phyloP scores from a whole-genome alignment of 768 basidiomycete genomes.

The Suillus cothurnatus region DNA sequence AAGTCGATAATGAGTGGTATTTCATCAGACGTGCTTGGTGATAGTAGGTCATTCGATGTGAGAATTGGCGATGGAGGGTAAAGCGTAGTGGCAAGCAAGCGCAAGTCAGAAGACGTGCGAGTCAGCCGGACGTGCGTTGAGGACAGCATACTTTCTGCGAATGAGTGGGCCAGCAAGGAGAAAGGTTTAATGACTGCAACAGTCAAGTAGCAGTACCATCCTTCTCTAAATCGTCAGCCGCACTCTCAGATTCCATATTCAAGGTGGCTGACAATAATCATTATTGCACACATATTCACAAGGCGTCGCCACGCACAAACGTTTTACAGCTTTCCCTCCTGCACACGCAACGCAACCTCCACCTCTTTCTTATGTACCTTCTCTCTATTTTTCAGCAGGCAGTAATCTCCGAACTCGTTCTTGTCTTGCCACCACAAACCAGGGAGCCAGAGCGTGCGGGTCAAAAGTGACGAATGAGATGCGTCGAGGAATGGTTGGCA shows the following conservation, averaged over 20 bases:
- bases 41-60: constrained; percentile 37
- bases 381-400: constrained; percentile 71
- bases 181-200: neutral
- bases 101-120: constrained; percentile 44
- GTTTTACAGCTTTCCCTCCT: constrained; percentile 9
- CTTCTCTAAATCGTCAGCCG: constrained; percentile 6
- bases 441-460: constrained; percentile 82
- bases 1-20: constrained; percentile 53
- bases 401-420: constrained; percentile 90
- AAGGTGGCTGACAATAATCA: neutral
- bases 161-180: neutral
- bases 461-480: constrained; percentile 66
- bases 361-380: constrained; percentile 29
- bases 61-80: constrained; percentile 50
- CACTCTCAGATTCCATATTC: neutral
- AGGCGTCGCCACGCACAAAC: constrained; percentile 6
- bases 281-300: constrained; percentile 3
- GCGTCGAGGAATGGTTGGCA: constrained; percentile 88
- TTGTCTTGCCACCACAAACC: constrained; percentile 62
- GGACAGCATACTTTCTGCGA: constrained; percentile 6
- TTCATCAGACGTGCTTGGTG: constrained; percentile 45
- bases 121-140: constrained; percentile 30
- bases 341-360: constrained; percentile 14
- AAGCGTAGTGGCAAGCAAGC: constrained; percentile 37
- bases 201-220: constrained; percentile 18